Conservation (phyloP, 306 rosid species). For the Casuarina equisetifolia region DNA sequence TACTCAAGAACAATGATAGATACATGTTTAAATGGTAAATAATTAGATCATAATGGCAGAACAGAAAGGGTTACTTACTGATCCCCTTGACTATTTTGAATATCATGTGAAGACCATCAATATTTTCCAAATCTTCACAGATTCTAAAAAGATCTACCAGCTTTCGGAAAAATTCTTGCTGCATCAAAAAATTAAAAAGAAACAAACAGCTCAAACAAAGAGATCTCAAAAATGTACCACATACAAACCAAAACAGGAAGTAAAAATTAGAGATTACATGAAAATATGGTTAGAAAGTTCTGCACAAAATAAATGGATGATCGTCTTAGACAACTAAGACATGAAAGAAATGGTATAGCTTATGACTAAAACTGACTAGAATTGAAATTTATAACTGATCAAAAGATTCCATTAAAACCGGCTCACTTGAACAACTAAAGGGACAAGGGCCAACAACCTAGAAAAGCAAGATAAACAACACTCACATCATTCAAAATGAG, state of each 20-base stretch:
- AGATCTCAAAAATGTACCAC: not conserved
- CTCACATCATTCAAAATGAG: constrained; percentile 86
- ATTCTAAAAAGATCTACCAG: constrained; percentile 69
- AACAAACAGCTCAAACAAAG: constrained; percentile 4
- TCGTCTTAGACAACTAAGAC: not conserved
- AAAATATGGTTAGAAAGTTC: not conserved
- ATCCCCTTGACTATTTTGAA: constrained; percentile 89
- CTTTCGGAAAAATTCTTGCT: constrained; percentile 88
- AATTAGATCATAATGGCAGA: constrained; percentile 14
- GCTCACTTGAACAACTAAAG: constrained; percentile 8
- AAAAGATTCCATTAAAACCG: not conserved
- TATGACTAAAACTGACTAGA: not conserved
- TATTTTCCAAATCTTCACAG: constrained; percentile 75
- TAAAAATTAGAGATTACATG: constrained; percentile 11
- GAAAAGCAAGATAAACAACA: constrained; percentile 24
- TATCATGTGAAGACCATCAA: constrained; percentile 90
- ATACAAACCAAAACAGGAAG: not conserved
- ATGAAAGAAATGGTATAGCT: not conserved
- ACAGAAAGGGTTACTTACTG: constrained; percentile 57
- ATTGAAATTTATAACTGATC: not conserved
- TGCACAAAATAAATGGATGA: not conserved
- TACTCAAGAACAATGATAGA: constrained; percentile 18
- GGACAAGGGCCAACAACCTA: constrained; percentile 21
- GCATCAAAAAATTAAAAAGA: constrained; percentile 28
- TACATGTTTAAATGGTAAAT: constrained; percentile 5